Evolutionary conservation across 305 asterid species (phyloP).

Genomic region (Fraxinus paxiana): DNA sequence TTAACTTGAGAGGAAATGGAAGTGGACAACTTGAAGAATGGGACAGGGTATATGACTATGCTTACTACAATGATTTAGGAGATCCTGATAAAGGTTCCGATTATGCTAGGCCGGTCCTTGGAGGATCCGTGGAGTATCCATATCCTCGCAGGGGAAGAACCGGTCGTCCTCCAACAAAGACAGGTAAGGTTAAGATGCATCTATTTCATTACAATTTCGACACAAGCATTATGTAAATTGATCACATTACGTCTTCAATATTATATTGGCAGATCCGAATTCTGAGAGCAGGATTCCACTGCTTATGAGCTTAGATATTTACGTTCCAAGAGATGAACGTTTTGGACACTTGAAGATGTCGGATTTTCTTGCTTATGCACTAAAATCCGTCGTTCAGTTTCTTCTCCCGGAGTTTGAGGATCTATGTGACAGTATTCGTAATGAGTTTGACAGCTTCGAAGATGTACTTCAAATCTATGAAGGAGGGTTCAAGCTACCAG

Average conservation of each 20-base stretch:
- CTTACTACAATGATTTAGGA: constrained; percentile 60
- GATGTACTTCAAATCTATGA: constrained; percentile 61
- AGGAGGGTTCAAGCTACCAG: constrained; percentile 40
- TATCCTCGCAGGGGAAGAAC: constrained; percentile 88
- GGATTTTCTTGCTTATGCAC: constrained; percentile 61
- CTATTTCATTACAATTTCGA: not conserved
- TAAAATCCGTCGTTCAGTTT: constrained; percentile 59
- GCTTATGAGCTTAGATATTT: constrained; percentile 49
- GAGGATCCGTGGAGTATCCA: constrained; percentile 57
- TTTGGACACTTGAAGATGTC: constrained; percentile 76
- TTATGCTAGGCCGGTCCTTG: constrained; percentile 47
- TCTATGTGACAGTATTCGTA: constrained; percentile 45
- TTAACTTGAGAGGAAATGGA: constrained; percentile 55
- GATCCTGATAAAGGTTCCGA: constrained; percentile 57
- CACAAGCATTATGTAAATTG: not conserved
- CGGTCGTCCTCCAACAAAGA: constrained; percentile 48
- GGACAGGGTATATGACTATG: constrained; percentile 70
- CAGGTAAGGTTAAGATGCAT: constrained; percentile 30
- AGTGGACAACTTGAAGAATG: constrained; percentile 60
- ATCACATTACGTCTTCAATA: not conserved
- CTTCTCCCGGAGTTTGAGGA: constrained; percentile 58
- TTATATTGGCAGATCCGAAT: constrained; percentile 47
- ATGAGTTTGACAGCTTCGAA: constrained; percentile 62
- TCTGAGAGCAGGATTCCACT: constrained; percentile 58
- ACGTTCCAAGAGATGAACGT: constrained; percentile 76